A percentile compares a stretch with the other conserved stretches of the same genome.
Conservation (phyloP, 805 yeast species). For the Saturnispora besseyi region DNA sequence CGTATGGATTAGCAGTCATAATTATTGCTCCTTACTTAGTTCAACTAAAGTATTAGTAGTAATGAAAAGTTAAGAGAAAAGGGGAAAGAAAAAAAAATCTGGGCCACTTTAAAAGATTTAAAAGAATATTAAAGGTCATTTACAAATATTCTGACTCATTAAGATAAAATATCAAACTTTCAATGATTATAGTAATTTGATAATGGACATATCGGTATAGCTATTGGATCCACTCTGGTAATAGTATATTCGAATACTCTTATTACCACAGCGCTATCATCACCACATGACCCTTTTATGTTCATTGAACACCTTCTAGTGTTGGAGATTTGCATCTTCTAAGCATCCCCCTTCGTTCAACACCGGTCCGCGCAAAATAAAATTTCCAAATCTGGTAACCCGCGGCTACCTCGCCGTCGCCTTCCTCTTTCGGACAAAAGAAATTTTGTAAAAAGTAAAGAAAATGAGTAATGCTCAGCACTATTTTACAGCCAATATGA, state of each 20-base stretch:
- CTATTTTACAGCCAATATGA: background rate
- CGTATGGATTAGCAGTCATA: constrained; percentile 39
- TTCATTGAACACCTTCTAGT: background rate
- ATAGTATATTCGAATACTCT: background rate
- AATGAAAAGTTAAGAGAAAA: too few species aligned
- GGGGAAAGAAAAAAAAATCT: background rate
- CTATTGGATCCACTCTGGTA: too few species aligned
- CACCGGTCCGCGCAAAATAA: constrained; percentile 1
- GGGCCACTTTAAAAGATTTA: too few species aligned
- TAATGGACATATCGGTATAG: background rate
- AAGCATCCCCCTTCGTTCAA: background rate
- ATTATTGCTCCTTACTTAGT: background rate
- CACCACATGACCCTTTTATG: background rate
- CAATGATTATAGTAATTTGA: too few species aligned
- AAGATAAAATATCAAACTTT: background rate
- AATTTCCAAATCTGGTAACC: constrained; percentile 1
- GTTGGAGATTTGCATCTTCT: too few species aligned
- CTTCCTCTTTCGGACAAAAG: background rate
- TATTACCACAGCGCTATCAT: too few species aligned
- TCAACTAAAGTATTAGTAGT: background rate
- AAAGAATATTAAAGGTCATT: background rate
- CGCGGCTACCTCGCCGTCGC: background rate
- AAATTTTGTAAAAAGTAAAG: background rate
- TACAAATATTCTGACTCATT: constrained; percentile 2
- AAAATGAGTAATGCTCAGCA: background rate